These are phyloP conservation scores for Syncephalastrum monosporum DNA, from an alignment of 371 early-diverging fungal genomes.

Conservation along the genomic window DNA sequence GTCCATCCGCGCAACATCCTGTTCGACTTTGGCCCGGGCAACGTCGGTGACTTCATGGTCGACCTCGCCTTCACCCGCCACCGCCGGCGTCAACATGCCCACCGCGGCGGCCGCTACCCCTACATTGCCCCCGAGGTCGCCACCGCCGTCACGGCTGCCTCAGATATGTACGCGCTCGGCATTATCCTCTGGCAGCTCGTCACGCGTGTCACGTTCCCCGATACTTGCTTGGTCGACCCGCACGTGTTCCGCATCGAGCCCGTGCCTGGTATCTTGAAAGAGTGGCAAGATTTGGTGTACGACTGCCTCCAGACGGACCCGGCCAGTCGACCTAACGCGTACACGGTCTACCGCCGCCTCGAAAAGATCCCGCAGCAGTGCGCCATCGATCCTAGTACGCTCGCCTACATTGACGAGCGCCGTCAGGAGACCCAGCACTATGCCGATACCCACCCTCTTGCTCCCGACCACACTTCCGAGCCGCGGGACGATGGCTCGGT, in stretches of 20 bases:
- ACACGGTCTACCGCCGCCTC: conserved; percentile 29
- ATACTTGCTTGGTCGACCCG: conserved; percentile 22
- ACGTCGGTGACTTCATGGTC: conserved; percentile 33
- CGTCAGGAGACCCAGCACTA: conserved; percentile 20
- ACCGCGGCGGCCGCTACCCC: conserved; percentile 34
- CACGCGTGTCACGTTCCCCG: conserved; percentile 43
- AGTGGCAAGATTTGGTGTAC: conserved; percentile 36
- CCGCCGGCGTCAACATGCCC: conserved; percentile 11
- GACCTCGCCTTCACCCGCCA: conserved; percentile 43
- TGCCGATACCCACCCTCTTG: conserved; percentile 10
- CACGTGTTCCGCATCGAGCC: conserved; percentile 30
- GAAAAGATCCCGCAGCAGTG: conserved; percentile 19
- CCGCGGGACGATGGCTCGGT: conserved; percentile 30
- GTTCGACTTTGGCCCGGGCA: conserved; percentile 33
- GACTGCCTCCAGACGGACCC: conserved; percentile 41
- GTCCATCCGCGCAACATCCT: conserved; percentile 45
- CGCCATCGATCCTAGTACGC: conserved; percentile 12
- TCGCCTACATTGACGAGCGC: conserved; percentile 21
- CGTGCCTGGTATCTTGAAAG: conserved; percentile 37
- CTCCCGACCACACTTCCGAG: conserved; percentile 6
- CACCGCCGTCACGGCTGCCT: conserved; percentile 19
- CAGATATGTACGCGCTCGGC: conserved; percentile 41
- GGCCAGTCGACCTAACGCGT: conserved; percentile 36
- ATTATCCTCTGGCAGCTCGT: conserved; percentile 47
- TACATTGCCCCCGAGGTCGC: conserved; percentile 45